Evolutionary conservation across 2,329 filamentous ascomycete species (phyloP).

Genomic region (Penicillium sp.): DNA sequence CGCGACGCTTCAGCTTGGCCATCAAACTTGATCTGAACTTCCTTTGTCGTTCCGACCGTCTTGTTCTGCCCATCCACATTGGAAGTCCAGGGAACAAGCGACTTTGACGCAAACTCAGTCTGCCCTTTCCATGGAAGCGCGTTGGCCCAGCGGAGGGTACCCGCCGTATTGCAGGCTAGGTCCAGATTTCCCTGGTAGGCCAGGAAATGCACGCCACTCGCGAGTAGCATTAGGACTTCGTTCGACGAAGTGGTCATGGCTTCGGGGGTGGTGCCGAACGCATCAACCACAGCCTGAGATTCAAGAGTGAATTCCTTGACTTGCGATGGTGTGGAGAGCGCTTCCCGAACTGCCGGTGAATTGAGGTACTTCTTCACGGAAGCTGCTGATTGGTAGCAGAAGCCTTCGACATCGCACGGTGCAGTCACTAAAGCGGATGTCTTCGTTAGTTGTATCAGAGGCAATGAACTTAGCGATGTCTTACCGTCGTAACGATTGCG

Average conservation of each 20-base stretch:
- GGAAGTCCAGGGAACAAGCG: conserved; percentile 19
- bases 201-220: conserved; percentile 20
- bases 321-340: conserved; percentile 15
- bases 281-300: conserved; percentile 6
- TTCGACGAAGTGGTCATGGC: conserved; percentile 9
- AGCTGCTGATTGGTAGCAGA: conserved; percentile 21
- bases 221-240: conserved; percentile 14
- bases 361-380: conserved; percentile 25
- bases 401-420: conserved; percentile 17
- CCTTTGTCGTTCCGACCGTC: conserved; percentile 13
- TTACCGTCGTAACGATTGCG: conserved; percentile 28
- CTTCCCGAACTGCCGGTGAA: conserved; percentile 15
- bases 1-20: conserved; percentile 4
- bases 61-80: conserved; percentile 8
- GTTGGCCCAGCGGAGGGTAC: conserved; percentile 24
- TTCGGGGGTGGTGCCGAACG: conserved; percentile 17
- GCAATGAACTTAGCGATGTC: neutral
- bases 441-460: neutral
- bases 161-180: conserved; percentile 30
- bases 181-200: conserved; percentile 29
- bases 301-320: conserved; percentile 14
- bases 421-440: conserved; percentile 18
- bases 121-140: conserved; percentile 28
- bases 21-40: conserved; percentile 6
- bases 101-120: conserved; percentile 19